Percentiles rank a stretch among this genome's conserved stretches.
phyloP scores from a whole-genome alignment of 1,284 basidiomycete species.

The Mycena sp. region DNA sequence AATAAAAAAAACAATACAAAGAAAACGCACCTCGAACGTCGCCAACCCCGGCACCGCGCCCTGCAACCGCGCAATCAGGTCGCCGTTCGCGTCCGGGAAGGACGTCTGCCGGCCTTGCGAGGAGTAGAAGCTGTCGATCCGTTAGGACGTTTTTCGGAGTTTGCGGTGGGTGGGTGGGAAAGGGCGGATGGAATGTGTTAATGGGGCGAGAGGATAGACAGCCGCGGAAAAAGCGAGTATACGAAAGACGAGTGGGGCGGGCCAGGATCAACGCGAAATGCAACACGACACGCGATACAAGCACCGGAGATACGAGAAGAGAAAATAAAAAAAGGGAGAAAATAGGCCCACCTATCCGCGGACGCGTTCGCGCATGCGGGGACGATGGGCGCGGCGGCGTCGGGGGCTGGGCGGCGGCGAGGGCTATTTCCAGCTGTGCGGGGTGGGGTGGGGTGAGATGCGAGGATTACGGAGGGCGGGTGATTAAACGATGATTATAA shows the following conservation, averaged over 20 bases:
- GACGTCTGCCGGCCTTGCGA: slow-evolving; percentile 85
- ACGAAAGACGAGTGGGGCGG: no score
- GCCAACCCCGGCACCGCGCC: slow-evolving; percentile 58
- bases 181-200: no score
- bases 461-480: no score
- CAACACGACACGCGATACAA: no score
- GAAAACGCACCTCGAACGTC: slow-evolving; percentile 69
- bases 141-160: neutral
- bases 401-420: slow-evolving; percentile 56
- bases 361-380: slow-evolving; percentile 72
- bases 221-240: no score
- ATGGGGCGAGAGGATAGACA: no score
- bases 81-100: slow-evolving; percentile 79
- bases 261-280: no score
- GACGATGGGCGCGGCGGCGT: slow-evolving; percentile 54
- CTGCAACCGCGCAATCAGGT: slow-evolving; percentile 69
- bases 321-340: slow-evolving; percentile 9
- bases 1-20: no score
- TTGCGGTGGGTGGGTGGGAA: no score
- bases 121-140: slow-evolving; percentile 75
- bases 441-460: no score
- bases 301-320: neutral
- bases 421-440: slow-evolving; percentile 56
- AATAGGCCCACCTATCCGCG: slow-evolving; percentile 68
- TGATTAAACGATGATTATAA: no score